A percentile compares a stretch with the other conserved stretches of the same genome.
Evolutionary conservation across 805 yeast genomes (phyloP).

Genomic region (Lipomyces chichibuensis): DNA sequence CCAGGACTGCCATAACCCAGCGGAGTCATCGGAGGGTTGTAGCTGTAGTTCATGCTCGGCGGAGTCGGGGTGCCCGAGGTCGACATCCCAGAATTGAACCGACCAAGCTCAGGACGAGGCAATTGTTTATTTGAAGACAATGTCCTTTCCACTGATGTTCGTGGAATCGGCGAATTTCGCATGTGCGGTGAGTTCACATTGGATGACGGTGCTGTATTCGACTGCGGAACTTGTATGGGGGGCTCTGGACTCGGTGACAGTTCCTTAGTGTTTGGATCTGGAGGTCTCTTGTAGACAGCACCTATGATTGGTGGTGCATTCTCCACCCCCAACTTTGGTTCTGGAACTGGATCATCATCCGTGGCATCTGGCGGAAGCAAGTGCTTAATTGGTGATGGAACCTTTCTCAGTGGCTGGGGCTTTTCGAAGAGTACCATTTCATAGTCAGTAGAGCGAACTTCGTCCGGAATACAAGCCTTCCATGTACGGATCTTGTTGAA

Average conservation of each 20-base stretch:
- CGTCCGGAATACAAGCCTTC: constrained; percentile 98
- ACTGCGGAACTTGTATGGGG: constrained; percentile 25
- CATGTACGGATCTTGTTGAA: constrained; percentile 96
- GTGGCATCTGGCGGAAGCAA: constrained; percentile 75
- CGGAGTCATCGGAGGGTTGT: constrained; percentile 11
- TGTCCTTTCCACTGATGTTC: constrained; percentile 20
- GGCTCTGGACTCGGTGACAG: constrained; percentile 51
- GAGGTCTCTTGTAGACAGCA: constrained; percentile 79
- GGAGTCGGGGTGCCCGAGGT: constrained; percentile 22
- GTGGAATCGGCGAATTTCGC: constrained; percentile 20
- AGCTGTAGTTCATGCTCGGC: constrained; percentile 11
- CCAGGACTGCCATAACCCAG: constrained; percentile 4
- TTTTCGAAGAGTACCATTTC: constrained; percentile 67
- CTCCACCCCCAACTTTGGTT: constrained; percentile 76
- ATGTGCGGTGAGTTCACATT: constrained; percentile 34
- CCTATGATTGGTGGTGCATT: constrained; percentile 96
- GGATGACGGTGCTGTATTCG: constrained; percentile 18
- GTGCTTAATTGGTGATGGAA: constrained; percentile 82
- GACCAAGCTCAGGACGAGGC: constrained; percentile 22
- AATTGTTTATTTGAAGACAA: constrained; percentile 5
- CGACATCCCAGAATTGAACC: constrained; percentile 20
- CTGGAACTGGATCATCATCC: constrained; percentile 74
- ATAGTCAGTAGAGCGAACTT: constrained; percentile 70
- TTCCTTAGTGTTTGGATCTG: constrained; percentile 76
- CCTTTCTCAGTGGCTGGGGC: constrained; percentile 69